Evolutionary conservation across 1,284 basidiomycete species (phyloP).

Genomic region (Kalmanozyma brasiliensis): DNA sequence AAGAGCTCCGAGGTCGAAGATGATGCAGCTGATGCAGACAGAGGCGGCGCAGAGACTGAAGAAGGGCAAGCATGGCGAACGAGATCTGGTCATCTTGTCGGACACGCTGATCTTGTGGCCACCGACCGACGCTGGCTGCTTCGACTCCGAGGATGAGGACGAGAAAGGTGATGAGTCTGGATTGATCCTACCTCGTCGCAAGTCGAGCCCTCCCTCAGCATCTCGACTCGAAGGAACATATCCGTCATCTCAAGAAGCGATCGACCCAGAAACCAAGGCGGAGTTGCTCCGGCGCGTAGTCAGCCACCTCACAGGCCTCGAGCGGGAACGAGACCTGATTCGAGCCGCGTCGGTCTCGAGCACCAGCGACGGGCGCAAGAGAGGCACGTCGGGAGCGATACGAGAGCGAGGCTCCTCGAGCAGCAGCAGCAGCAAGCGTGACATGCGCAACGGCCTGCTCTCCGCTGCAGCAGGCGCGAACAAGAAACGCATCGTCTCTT

Average conservation of each 20-base stretch:
- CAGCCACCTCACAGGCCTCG: slow-evolving; percentile 48
- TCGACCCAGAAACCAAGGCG: slow-evolving; percentile 23
- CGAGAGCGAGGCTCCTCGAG: slow-evolving; percentile 21
- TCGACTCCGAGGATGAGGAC: slow-evolving; percentile 27
- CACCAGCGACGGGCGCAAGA: slow-evolving; percentile 20
- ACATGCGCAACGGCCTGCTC: slow-evolving; percentile 32
- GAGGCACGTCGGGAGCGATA: slow-evolving; percentile 39
- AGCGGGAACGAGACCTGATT: slow-evolving; percentile 41
- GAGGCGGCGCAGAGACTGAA: slow-evolving; percentile 14
- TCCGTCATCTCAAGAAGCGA: background rate
- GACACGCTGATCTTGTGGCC: slow-evolving; percentile 45
- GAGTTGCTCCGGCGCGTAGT: slow-evolving; percentile 36
- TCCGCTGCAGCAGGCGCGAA: slow-evolving; percentile 11
- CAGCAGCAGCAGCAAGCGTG: slow-evolving; percentile 22
- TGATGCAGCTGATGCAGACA: slow-evolving; percentile 30
- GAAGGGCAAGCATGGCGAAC: slow-evolving; percentile 12
- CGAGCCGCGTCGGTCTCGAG: slow-evolving; percentile 38
- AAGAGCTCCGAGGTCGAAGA: slow-evolving; percentile 20
- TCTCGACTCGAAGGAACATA: background rate
- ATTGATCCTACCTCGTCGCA: background rate
- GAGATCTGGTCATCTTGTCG: slow-evolving; percentile 35
- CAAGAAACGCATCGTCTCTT: slow-evolving; percentile 38
- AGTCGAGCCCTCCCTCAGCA: background rate
- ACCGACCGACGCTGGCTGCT: slow-evolving; percentile 40
- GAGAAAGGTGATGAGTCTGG: slow-evolving; percentile 2